Evolutionary conservation across 2,329 filamentous ascomycete species (phyloP).

Genomic region (Pseudocercospora macadamiae): DNA sequence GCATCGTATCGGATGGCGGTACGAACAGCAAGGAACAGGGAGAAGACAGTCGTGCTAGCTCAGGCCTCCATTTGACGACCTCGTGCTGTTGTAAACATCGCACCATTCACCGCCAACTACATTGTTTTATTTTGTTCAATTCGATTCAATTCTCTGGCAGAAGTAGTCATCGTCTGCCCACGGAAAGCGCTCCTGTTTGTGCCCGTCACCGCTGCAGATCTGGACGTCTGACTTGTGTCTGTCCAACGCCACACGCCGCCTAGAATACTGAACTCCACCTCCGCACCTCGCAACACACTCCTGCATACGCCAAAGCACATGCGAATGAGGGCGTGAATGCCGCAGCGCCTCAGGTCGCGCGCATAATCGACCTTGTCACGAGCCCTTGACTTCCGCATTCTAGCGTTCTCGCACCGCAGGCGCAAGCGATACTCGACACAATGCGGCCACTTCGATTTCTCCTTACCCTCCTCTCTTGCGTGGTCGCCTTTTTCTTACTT

Average conservation of each 20-base stretch:
- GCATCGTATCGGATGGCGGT: not conserved
- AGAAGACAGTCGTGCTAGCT: no score
- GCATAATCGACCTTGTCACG: slow-evolving; percentile 9
- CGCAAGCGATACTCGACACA: slow-evolving; percentile 18
- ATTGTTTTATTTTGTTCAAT: not conserved
- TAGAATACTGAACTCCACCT: slow-evolving; percentile 6
- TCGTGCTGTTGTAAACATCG: not conserved
- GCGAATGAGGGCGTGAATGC: slow-evolving; percentile 17
- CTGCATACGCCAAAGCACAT: slow-evolving; percentile 5
- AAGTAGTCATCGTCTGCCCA: not conserved
- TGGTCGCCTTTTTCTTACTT: slow-evolving; percentile 48
- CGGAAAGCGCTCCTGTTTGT: not conserved
- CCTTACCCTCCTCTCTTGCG: slow-evolving; percentile 47
- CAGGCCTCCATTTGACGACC: no score
- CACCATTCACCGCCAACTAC: not conserved
- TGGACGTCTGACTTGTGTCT: not conserved
- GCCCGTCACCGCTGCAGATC: not conserved
- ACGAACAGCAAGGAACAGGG: not conserved
- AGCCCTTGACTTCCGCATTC: not conserved
- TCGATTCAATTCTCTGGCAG: not conserved
- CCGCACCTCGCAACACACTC: slow-evolving; percentile 7
- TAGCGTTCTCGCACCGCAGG: not conserved
- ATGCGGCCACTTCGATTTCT: slow-evolving; percentile 48
- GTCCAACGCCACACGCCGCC: slow-evolving; percentile 3
- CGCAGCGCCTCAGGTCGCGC: slow-evolving; percentile 17